Evolutionary conservation across 176 grass and related monocot genomes (phyloP).

Genomic region (Phragmites australis): DNA sequence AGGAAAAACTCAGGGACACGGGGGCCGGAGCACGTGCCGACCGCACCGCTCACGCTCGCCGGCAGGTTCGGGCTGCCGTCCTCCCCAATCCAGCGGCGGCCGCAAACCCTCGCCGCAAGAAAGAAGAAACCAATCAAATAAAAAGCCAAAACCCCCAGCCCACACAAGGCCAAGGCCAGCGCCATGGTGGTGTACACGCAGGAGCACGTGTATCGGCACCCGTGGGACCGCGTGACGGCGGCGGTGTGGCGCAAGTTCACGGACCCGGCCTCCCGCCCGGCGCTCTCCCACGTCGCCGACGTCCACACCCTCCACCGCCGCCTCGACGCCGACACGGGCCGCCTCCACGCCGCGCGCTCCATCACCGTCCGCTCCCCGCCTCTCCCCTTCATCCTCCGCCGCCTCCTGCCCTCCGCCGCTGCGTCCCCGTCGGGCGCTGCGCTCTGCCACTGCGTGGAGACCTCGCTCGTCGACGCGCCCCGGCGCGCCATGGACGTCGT

Average conservation of each 20-base stretch:
- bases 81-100: slow-evolving; percentile 44
- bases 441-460: slow-evolving; percentile 89
- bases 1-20: not conserved
- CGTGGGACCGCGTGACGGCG: slow-evolving; percentile 94
- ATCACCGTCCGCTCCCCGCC: slow-evolving; percentile 79
- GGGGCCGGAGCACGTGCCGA: not conserved
- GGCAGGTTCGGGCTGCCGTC: slow-evolving; percentile 31
- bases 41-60: not conserved
- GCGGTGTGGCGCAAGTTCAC: slow-evolving; percentile 98
- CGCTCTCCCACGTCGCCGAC: slow-evolving; percentile 80
- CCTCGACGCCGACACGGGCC: slow-evolving; percentile 52
- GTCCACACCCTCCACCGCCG: slow-evolving; percentile 78
- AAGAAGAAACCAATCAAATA: slow-evolving; percentile 35
- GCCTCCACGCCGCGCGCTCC: slow-evolving; percentile 71
- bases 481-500: slow-evolving; percentile 84
- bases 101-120: slow-evolving; percentile 37
- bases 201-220: slow-evolving; percentile 91
- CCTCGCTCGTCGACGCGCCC: slow-evolving; percentile 67
- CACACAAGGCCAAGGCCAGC: not conserved
- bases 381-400: slow-evolving; percentile 82
- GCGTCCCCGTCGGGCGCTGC: slow-evolving; percentile 64
- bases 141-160: not conserved
- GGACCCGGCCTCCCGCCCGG: slow-evolving; percentile 68
- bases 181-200: slow-evolving; percentile 83
- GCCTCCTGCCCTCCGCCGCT: slow-evolving; percentile 57